phyloP scores from a whole-genome alignment of 2,329 filamentous ascomycete species.

The Sclerotinia trifoliorum region DNA sequence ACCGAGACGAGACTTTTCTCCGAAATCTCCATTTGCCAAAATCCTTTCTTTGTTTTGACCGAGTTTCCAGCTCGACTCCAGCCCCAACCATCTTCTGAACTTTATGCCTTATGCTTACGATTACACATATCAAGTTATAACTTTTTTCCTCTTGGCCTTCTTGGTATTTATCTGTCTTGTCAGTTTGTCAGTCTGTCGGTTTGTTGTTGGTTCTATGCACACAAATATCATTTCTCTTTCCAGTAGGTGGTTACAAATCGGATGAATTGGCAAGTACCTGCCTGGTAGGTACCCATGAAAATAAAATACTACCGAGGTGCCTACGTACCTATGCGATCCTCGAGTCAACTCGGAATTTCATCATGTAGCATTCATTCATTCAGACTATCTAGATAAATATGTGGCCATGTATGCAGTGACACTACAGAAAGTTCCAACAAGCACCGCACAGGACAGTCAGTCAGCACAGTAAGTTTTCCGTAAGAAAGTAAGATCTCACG shows the following conservation, averaged over 20 bases:
- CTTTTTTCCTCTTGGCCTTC: neutral
- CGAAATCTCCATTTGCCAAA: neutral
- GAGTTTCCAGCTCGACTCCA: neutral
- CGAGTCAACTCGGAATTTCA: neutral
- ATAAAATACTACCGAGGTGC: neutral
- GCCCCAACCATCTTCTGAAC: constrained; percentile 8
- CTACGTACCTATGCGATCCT: neutral
- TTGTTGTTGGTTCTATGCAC: neutral
- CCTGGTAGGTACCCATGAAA: neutral
- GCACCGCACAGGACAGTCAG: no score
- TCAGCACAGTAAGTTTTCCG: neutral
- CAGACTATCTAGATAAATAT: neutral
- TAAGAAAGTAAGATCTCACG: neutral
- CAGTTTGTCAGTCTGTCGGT: no score
- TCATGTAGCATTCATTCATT: neutral
- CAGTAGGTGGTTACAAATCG: neutral
- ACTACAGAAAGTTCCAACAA: neutral
- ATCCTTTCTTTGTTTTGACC: constrained; percentile 18
- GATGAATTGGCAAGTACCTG: neutral
- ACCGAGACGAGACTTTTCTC: neutral
- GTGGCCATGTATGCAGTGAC: neutral
- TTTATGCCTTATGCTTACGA: neutral
- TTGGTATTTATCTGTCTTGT: neutral
- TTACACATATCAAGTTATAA: neutral
- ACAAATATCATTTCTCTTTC: neutral